phyloP scores from a whole-genome alignment of 164 flowering plant genomes.

The Chloranthus sessilifolius region DNA sequence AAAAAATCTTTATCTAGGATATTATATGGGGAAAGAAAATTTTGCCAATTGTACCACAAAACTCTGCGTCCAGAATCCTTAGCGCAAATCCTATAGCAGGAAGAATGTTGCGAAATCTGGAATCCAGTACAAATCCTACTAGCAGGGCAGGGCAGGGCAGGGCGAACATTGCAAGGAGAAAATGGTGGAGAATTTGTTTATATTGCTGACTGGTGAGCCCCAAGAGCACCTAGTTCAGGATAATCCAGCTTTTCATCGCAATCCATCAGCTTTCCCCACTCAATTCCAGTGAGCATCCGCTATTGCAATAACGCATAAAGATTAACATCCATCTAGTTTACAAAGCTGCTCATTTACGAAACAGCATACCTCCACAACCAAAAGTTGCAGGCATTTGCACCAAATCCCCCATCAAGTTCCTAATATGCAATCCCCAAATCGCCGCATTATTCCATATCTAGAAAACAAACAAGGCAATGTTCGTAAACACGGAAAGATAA shows the following conservation, averaged over 20 bases:
- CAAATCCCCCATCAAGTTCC: conserved; percentile 56
- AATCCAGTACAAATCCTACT: no score
- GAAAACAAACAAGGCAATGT: conserved; percentile 45
- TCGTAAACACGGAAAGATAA: conserved; percentile 22
- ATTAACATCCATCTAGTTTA: conserved; percentile 16
- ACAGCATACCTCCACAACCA: conserved; percentile 55
- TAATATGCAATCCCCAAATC: conserved; percentile 20
- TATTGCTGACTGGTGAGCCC: conserved; percentile 11
- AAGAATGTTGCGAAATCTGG: no score
- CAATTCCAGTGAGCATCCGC: conserved; percentile 18
- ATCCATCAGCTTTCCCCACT: conserved; percentile 37
- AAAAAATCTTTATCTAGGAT: no score
- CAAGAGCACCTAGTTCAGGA: conserved; percentile 20
- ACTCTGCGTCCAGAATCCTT: conserved; percentile 19
- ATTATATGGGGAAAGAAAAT: neutral
- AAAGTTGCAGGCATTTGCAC: conserved; percentile 45
- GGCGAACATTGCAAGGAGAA: conserved; percentile 8
- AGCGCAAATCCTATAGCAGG: conserved; percentile 7
- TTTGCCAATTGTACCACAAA: conserved; percentile 16
- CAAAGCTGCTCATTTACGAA: conserved; percentile 42
- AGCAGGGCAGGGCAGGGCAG: no score
- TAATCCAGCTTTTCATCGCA: conserved; percentile 17
- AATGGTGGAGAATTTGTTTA: conserved; percentile 11
- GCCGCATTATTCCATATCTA: conserved; percentile 60
- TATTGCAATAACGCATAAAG: conserved; percentile 16